Base-by-base conservation (phyloP, 176 grass and related monocot genomes). In the Aegilops speltoides region DNA sequence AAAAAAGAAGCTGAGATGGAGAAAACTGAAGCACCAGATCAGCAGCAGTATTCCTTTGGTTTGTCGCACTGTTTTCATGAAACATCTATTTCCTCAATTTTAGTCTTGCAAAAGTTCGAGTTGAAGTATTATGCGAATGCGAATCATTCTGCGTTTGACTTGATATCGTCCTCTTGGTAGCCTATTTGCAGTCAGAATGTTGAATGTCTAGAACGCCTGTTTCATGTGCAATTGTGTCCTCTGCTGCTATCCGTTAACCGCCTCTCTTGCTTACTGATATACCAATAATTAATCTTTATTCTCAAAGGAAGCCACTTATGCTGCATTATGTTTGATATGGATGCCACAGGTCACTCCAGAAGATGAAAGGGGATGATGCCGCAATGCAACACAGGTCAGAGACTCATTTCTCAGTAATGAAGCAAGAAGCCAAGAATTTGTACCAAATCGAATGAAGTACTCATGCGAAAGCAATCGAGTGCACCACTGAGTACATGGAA, bases 271-370 rank as follows among this genome's bases (percentile, higher is more conserved):
- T 78, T 38, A 72, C 57, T 46, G 45, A 46, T 46, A 46, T 14
- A 46, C 45, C 45, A 46, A 14, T 46, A 46, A 46, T 46, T 46
- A 46, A 14, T 46, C 45, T 46, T 46, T 14, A 46, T 46, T 46
- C 12, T 46, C 45, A 14, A 46, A 28, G 52, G 31, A 61, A 26
- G 59, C 22, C 37, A 38, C 20, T 52, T 11, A 29, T 22, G 14
- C 31, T 65, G 41, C 33, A 38, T 45, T 52, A 8, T n/a, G 11
- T 86, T 73, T 54, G 19, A 23, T 74, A 34, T 65, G 68, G 52
- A 76, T 89, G 63, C 28, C 41, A 74, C 41, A 45, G 41, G 41
- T 45, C 41, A 45, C 66, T 88, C 28, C 72, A 79, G 48, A 82
- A 85, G 73, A 29, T 87, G 24, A 56, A 82, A 25, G 75, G 64